Conservation (phyloP, 805 yeast species). For the Starmerella vitae region DNA sequence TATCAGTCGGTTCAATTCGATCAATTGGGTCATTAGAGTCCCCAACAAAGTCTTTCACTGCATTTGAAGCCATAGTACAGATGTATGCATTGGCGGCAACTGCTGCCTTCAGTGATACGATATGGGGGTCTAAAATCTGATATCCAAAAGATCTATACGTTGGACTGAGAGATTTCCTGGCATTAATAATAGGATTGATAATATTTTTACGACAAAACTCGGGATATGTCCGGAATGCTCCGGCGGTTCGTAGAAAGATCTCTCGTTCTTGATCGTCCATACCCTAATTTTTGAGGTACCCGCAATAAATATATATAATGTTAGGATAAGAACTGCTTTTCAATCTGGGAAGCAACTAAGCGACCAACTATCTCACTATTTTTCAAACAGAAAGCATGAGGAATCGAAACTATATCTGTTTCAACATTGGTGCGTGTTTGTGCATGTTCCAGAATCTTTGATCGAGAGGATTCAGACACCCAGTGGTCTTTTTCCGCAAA, state of each 20-base stretch:
- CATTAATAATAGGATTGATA: not conserved
- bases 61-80: not conserved
- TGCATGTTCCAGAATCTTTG: constrained; percentile 31
- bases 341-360: constrained; percentile 10
- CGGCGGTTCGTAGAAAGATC: constrained; percentile 1
- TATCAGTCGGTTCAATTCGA: not conserved
- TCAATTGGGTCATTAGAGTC: not conserved
- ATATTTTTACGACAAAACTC: not conserved
- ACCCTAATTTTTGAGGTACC: too few species aligned
- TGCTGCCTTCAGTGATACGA: not conserved
- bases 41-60: not conserved
- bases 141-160: not conserved
- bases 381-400: constrained; percentile 49
- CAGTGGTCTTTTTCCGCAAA: constrained; percentile 53
- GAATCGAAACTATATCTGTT: constrained; percentile 31
- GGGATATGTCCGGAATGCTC: constrained; percentile 2
- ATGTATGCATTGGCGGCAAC: not conserved
- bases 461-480: constrained; percentile 44
- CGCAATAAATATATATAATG: too few species aligned
- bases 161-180: not conserved
- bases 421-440: constrained; percentile 24
- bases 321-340: too few species aligned
- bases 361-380: constrained; percentile 38
- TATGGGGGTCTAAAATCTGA: not conserved
- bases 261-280: constrained; percentile 5